These are phyloP conservation scores for Maudiozyma barnettii DNA, from an alignment of 805 yeast species.

Conservation along the genomic window DNA sequence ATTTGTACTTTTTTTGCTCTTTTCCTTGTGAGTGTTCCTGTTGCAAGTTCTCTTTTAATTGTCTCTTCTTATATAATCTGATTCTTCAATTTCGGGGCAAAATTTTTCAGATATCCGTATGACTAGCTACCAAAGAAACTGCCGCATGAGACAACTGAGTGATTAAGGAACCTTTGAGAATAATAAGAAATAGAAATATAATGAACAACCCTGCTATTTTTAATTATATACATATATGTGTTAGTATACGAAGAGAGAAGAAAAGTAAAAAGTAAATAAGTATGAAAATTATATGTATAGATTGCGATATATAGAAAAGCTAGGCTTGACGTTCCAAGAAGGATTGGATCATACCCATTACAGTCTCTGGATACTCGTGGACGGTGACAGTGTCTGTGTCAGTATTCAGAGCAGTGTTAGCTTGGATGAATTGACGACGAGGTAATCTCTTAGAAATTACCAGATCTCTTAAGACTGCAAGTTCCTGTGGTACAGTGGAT, in stretches of 20 bases:
- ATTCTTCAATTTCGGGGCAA: too few relatives aligned
- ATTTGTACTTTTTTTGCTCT: not conserved
- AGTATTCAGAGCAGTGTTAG: slow-evolving; percentile 46
- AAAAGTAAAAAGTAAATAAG: too few relatives aligned
- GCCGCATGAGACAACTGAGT: not conserved
- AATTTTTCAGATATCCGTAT: too few relatives aligned
- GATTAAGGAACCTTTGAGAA: too few relatives aligned
- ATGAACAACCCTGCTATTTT: too few relatives aligned
- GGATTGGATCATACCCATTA: slow-evolving; percentile 69
- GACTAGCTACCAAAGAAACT: not conserved
- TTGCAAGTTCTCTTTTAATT: not conserved
- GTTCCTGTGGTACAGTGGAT: slow-evolving; percentile 56
- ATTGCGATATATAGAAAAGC: not conserved
- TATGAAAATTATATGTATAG: not conserved
- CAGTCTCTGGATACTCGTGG: slow-evolving; percentile 66
- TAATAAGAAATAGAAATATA: too few relatives aligned
- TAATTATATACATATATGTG: too few relatives aligned
- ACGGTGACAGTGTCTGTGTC: slow-evolving; percentile 29
- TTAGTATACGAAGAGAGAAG: too few relatives aligned
- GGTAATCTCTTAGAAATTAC: slow-evolving; percentile 70
- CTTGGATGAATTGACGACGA: slow-evolving; percentile 76
- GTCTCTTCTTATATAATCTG: too few relatives aligned
- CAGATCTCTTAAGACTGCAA: slow-evolving; percentile 55
- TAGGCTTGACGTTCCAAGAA: slow-evolving; percentile 48
- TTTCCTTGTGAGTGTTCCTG: not conserved